Percentiles rank a stretch among this genome's conserved stretches.
Conservation (phyloP, 208 protist species). For the Trypanosomatidae sp. region DNA sequence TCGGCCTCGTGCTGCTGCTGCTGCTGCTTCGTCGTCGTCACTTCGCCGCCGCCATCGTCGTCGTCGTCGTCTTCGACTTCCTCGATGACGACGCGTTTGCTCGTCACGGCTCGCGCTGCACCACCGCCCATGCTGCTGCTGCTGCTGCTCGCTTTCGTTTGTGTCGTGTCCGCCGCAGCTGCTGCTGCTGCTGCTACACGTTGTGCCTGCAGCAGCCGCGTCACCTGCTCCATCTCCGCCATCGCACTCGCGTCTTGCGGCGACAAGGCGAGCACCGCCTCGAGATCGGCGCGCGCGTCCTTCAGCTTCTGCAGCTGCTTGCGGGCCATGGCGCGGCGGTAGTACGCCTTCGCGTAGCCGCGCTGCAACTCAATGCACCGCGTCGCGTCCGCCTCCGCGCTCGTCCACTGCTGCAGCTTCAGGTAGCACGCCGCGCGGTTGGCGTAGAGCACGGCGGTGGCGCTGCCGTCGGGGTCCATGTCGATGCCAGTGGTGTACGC, state of each 20-base stretch:
- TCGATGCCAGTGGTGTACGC: slow-evolving; percentile 78
- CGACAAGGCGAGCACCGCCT: slow-evolving; percentile 69
- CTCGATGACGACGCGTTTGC: slow-evolving; percentile 72
- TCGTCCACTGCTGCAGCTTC: slow-evolving; percentile 49
- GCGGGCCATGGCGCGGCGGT: slow-evolving; percentile 69
- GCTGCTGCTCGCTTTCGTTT: slow-evolving; percentile 34
- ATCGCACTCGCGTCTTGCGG: slow-evolving; percentile 53
- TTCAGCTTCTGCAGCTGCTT: slow-evolving; percentile 70
- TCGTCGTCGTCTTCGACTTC: slow-evolving; percentile 82
- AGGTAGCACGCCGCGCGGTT: slow-evolving; percentile 82
- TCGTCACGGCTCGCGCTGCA: slow-evolving; percentile 6
- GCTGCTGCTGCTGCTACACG: slow-evolving; percentile 7
- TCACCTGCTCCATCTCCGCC: slow-evolving; percentile 58
- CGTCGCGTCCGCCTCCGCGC: slow-evolving; percentile 74
- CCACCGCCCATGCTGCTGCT: no score
- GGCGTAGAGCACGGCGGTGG: slow-evolving; percentile 68
- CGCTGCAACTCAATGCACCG: slow-evolving; percentile 64
- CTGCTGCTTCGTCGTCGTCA: slow-evolving; percentile 2
- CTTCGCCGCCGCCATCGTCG: slow-evolving; percentile 17
- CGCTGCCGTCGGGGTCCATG: slow-evolving; percentile 43
- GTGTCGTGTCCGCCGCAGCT: slow-evolving; percentile 5
- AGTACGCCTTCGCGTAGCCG: slow-evolving; percentile 82
- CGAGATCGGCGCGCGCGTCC: slow-evolving; percentile 73
- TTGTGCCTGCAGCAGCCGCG: slow-evolving; percentile 50
- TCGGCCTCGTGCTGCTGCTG: no score